Conservation (phyloP, 139 green algal species). For the Nannochloris sp. region DNA sequence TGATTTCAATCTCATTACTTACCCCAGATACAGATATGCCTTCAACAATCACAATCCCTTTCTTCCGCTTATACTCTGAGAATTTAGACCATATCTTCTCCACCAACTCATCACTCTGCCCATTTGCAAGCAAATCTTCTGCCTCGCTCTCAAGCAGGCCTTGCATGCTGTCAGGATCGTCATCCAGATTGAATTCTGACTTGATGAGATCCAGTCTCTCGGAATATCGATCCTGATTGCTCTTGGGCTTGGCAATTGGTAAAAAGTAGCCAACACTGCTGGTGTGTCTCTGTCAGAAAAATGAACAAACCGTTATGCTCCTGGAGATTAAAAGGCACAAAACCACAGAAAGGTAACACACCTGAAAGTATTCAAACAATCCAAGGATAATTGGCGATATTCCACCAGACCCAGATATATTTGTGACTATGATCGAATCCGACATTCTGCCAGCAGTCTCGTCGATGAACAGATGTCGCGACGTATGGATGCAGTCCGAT, state of each 20-base stretch:
- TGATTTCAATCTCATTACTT: constrained; percentile 32
- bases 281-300: constrained; percentile 25
- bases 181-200: background rate
- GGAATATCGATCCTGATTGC: background rate
- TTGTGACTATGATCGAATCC: constrained; percentile 35
- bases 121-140: constrained; percentile 17
- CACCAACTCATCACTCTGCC: constrained; percentile 26
- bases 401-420: constrained; percentile 34
- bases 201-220: background rate
- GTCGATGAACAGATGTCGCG: too few species aligned
- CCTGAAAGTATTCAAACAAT: constrained; percentile 49
- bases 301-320: constrained; percentile 40
- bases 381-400: constrained; percentile 25
- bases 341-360: background rate
- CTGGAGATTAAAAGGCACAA: constrained; percentile 12
- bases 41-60: constrained; percentile 56
- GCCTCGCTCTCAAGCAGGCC: constrained; percentile 19
- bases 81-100: constrained; percentile 34
- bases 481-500: too few species aligned
- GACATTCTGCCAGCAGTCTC: background rate
- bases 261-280: constrained; percentile 42
- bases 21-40: constrained; percentile 30
- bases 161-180: constrained; percentile 6
- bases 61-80: constrained; percentile 28
- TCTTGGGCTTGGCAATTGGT: constrained; percentile 14